Evolutionary conservation across 495 filamentous ascomycete species (phyloP).

Genomic region (Xylaria nigripes): DNA sequence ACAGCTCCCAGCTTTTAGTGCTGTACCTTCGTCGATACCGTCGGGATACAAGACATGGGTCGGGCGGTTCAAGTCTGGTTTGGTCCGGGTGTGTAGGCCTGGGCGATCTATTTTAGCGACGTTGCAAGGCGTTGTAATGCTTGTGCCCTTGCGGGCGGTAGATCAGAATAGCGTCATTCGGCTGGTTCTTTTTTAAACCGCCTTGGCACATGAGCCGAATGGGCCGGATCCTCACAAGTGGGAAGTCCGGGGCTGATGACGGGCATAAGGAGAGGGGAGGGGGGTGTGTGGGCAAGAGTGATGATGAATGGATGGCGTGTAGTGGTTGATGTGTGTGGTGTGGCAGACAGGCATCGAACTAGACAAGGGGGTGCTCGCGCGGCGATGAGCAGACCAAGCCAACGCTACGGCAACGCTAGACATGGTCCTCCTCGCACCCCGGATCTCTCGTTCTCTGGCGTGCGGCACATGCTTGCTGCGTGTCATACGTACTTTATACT

Average conservation of each 20-base stretch:
- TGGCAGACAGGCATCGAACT: slow-evolving; percentile 25
- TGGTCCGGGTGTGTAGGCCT: slow-evolving; percentile 1
- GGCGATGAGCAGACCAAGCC: slow-evolving; percentile 9
- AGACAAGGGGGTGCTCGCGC: slow-evolving; percentile 24
- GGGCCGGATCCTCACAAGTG: slow-evolving; percentile 5
- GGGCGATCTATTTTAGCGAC: slow-evolving; percentile 13
- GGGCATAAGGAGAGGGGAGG: neutral
- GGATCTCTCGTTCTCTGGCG: neutral
- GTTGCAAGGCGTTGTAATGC: slow-evolving; percentile 12
- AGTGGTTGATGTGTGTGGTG: slow-evolving; percentile 17
- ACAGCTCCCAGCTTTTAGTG: neutral
- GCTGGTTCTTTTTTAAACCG: neutral
- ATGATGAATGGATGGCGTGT: slow-evolving; percentile 7
- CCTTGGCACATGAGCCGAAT: slow-evolving; percentile 1
- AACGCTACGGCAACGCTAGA: slow-evolving; percentile 15
- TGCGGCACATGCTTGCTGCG: slow-evolving; percentile 7
- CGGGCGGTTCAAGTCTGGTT: neutral
- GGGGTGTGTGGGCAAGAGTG: neutral
- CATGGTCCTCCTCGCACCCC: slow-evolving; percentile 6
- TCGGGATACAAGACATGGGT: slow-evolving; percentile 9
- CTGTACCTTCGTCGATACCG: slow-evolving; percentile 5
- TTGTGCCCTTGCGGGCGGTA: slow-evolving; percentile 7
- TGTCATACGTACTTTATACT: neutral
- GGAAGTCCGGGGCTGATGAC: slow-evolving; percentile 3
- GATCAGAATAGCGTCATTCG: slow-evolving; percentile 8